phyloP scores from a whole-genome alignment of 257 asterid genomes.

The Euphrasia confusa region DNA sequence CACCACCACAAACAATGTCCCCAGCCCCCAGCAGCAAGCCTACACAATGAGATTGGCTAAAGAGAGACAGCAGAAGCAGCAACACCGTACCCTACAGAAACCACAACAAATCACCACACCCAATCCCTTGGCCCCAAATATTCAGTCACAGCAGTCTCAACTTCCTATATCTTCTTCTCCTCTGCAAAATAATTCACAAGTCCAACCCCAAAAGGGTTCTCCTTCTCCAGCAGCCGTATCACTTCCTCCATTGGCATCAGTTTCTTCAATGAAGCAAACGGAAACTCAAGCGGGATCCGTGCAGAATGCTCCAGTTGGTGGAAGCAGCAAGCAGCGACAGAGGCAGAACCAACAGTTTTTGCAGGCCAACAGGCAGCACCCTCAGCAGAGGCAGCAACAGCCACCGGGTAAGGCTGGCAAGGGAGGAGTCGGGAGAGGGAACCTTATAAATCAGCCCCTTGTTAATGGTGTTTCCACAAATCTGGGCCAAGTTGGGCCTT shows the following conservation, averaged over 20 bases:
- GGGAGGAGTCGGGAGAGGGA: slow-evolving; percentile 65
- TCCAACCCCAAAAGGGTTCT: slow-evolving; percentile 47
- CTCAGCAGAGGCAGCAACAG: slow-evolving; percentile 61
- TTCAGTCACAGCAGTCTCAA: slow-evolving; percentile 49
- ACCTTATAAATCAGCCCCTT: slow-evolving; percentile 39
- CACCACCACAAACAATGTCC: slow-evolving; percentile 41
- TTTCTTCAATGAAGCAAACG: slow-evolving; percentile 53
- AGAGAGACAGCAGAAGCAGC: slow-evolving; percentile 67
- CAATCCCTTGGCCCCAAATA: slow-evolving; percentile 54
- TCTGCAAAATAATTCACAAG: slow-evolving; percentile 49
- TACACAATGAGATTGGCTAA: slow-evolving; percentile 74
- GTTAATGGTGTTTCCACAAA: slow-evolving; percentile 52
- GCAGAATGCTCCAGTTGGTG: slow-evolving; percentile 50
- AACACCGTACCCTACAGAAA: slow-evolving; percentile 33
- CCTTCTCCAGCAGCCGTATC: slow-evolving; percentile 33
- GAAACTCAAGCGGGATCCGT: slow-evolving; percentile 46
- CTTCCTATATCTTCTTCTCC: slow-evolving; percentile 54
- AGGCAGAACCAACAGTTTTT: slow-evolving; percentile 27
- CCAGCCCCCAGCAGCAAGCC: slow-evolving; percentile 67
- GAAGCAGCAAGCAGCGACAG: slow-evolving; percentile 35
- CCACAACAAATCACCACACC: slow-evolving; percentile 32
- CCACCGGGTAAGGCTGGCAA: slow-evolving; percentile 60
- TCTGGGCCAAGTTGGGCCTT: slow-evolving; percentile 40
- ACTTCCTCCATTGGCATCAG: slow-evolving; percentile 44
- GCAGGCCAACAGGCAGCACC: slow-evolving; percentile 46